Conservation (phyloP, 441 rosid species). For the Theobroma grandiflorum region DNA sequence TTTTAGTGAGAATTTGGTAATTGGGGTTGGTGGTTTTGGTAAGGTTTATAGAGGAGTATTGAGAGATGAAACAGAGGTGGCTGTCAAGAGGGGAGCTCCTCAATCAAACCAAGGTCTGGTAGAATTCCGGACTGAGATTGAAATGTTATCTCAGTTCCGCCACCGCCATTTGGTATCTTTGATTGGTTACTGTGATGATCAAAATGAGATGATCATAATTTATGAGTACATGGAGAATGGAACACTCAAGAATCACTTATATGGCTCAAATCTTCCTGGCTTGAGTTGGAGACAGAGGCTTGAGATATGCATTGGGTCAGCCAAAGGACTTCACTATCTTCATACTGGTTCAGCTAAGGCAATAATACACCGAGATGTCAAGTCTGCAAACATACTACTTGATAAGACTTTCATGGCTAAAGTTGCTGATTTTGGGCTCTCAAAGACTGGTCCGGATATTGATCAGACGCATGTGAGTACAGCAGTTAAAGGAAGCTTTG, state of each 20-base stretch:
- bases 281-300: constrained; percentile 80
- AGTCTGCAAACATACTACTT: constrained; percentile 81
- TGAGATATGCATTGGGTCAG: constrained; percentile 84
- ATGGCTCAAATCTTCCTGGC: constrained; percentile 51
- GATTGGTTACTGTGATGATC: constrained; percentile 83
- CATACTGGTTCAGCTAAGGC: constrained; percentile 85
- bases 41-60: constrained; percentile 80
- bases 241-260: constrained; percentile 73
- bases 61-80: constrained; percentile 70
- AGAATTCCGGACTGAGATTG: constrained; percentile 84
- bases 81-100: constrained; percentile 78
- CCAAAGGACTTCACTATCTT: constrained; percentile 92
- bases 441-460: constrained; percentile 80
- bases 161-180: constrained; percentile 90
- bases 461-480: constrained; percentile 90
- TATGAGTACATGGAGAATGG: constrained; percentile 94
- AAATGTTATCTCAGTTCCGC: constrained; percentile 86
- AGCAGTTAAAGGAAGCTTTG: constrained; percentile 90
- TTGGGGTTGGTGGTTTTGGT: constrained; percentile 91
- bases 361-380: constrained; percentile 90
- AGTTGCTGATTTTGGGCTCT: constrained; percentile 91
- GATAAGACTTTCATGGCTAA: constrained; percentile 87
- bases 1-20: constrained; percentile 63
- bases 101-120: constrained; percentile 66
- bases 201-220: constrained; percentile 78